These are phyloP conservation scores for Suhomyces choctaworum DNA, from an alignment of 1,139 yeast genomes.

Conservation along the genomic window DNA sequence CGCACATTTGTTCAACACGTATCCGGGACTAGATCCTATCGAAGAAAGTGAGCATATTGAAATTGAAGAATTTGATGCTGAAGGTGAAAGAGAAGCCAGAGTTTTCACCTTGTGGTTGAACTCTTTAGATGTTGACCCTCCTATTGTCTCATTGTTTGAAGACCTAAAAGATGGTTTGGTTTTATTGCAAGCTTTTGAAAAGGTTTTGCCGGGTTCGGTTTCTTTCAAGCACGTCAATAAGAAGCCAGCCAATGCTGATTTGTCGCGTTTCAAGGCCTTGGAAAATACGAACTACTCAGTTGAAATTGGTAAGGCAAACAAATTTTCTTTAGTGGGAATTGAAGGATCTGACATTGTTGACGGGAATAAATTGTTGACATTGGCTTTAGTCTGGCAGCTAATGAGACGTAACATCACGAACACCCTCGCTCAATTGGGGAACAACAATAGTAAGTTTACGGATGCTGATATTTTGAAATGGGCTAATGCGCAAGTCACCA, in stretches of 20 bases:
- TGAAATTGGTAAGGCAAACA: constrained; percentile 88
- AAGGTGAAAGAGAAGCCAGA: constrained; percentile 99
- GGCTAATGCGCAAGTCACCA: constrained; percentile 84
- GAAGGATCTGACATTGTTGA: constrained; percentile 98
- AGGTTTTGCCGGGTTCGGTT: constrained; percentile 92
- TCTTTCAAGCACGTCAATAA: constrained; percentile 80
- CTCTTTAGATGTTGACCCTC: constrained; percentile 93
- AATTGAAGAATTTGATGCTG: constrained; percentile 96
- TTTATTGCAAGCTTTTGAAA: constrained; percentile 88
- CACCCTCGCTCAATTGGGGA: constrained; percentile 73
- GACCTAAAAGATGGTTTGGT: constrained; percentile 93
- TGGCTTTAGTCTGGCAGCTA: constrained; percentile 98
- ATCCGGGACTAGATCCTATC: constrained; percentile 95
- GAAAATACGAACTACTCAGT: constrained; percentile 97
- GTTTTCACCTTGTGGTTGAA: constrained; percentile 97
- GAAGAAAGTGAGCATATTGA: constrained; percentile 88
- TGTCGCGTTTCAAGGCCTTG: constrained; percentile 89
- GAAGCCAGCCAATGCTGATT: constrained; percentile 72
- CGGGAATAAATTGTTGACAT: constrained; percentile 83
- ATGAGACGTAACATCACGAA: constrained; percentile 94
- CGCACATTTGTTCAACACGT: constrained; percentile 92
- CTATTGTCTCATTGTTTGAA: constrained; percentile 87
- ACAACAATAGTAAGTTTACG: constrained; percentile 65
- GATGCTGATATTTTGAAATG: constrained; percentile 88
- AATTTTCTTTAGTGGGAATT: constrained; percentile 92